Base-by-base conservation (phyloP, 225 moss, liverwort and hornwort genomes). In the Neckera pumila region DNA sequence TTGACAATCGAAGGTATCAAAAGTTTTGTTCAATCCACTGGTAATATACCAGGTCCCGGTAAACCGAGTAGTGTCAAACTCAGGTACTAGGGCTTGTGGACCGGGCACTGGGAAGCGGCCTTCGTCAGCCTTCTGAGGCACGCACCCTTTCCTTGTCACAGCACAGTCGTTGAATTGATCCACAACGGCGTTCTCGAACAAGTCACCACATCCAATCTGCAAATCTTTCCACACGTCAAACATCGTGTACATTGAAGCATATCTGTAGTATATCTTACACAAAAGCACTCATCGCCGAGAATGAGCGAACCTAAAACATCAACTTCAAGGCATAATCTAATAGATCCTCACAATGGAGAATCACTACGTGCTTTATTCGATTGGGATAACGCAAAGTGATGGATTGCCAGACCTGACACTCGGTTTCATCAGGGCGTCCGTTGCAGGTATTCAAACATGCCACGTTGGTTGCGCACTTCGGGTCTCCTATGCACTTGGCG, bases 151-250 rank as follows among this genome's bases (percentile, higher is more conserved):
- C 82, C 91, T 94, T 43, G 97, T 57, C 26, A 99, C 98, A 75
- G 98, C 98, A 84, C 98, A 99, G 1, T 99, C 98, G 88, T 99
- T 99, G 89, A 99, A 99, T 80, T 99, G 90, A 90, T 99, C 98
- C 49, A 99, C 98, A 76, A 94, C 97, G 33, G 62, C 72, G 83
- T 99, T 96, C 87, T 99, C 97, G 83, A 99, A 99, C 69, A 99
- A 82, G 85, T 99, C 96, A 86, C 98, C 98, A 87, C 98, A 99
- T 23, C 90, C 95, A 86, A 99, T 97, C 98, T 98, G 96, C 86
- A 92, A 33, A 40, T 26, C 69, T 23, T 43, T 61, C 85, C 80
- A 61, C 56, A 49, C 12, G 31, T 86, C 86, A 86, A 81, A 40
- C 54, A 27, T 34, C 51, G 65, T 27, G 33, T 23, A 28, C 76